Evolutionary conservation across 306 rosid species (phyloP).

Genomic region (Urtica urens): DNA sequence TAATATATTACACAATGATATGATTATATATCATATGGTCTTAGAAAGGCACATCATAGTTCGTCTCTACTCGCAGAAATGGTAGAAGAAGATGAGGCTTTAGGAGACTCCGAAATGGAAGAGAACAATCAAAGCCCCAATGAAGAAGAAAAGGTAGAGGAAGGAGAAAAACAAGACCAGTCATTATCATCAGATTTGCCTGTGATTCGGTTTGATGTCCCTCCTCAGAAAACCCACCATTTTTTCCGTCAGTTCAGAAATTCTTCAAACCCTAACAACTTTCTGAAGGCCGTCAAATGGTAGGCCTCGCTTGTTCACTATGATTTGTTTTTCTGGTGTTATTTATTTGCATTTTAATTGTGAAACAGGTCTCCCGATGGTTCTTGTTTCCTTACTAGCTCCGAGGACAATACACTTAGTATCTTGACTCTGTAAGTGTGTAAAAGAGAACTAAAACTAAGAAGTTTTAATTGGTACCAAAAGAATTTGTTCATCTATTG

Average conservation of each 20-base stretch:
- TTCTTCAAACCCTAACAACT: slow-evolving; percentile 68
- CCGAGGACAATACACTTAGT: slow-evolving; percentile 77
- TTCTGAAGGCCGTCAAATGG: slow-evolving; percentile 83
- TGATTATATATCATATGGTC: too few relatives aligned
- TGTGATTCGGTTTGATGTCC: slow-evolving; percentile 40
- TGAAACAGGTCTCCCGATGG: slow-evolving; percentile 80
- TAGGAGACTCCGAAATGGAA: neutral
- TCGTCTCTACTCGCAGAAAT: too few relatives aligned
- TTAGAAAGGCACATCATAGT: too few relatives aligned
- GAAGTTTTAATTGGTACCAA: too few relatives aligned
- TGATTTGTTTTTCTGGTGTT: neutral
- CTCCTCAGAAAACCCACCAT: slow-evolving; percentile 59
- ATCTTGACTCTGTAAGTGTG: slow-evolving; percentile 43
- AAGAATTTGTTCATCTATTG: too few relatives aligned
- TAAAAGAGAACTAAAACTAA: too few relatives aligned
- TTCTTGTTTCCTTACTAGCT: slow-evolving; percentile 67
- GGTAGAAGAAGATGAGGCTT: neutral
- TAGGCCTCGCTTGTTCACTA: slow-evolving; percentile 5
- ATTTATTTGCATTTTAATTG: neutral
- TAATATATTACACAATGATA: too few relatives aligned
- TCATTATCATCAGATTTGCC: slow-evolving; percentile 40
- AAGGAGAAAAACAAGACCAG: slow-evolving; percentile 10
- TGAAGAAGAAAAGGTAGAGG: slow-evolving; percentile 18
- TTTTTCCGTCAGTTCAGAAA: slow-evolving; percentile 62
- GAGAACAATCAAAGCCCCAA: neutral